Evolutionary conservation across 2,329 filamentous ascomycete genomes (phyloP), one percentile per base, ranked within the genome.

Genomic region (Cladosporium sp.): DNA sequence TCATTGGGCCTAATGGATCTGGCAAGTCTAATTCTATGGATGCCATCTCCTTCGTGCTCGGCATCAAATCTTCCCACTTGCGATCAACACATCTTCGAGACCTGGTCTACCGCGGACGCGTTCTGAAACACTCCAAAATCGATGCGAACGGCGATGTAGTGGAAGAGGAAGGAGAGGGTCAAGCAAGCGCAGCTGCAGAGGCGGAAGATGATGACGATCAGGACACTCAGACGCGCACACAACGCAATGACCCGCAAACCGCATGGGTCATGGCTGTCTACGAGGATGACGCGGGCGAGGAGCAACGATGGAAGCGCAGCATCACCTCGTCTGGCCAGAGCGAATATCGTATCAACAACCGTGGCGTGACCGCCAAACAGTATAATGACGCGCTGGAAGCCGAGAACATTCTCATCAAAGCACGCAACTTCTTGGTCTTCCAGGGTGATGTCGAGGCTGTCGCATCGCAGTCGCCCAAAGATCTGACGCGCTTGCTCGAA

Each of bases 21-120:
- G 93, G 93, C 57, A 98, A 98, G 72, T 98, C 93, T 16, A 98
- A 98, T 69, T 95, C 91, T 53, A 98, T 98, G 93, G 93, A 98
- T 69, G 93, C 93, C 60, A 98, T 98, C 61, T 98, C 93, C 58
- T 98, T 98, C 71, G 93, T 98, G 53, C 81, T 98, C 51, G 93
- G 93, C 58, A 97, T 98, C 69, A 96, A 97, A 69, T 98, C 93
- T 3, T 94, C 92, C n/a, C 92, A 97, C 68, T 78, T 98, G 49
- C 89, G 93, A 62, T 98, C 94, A 3, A 83, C 89, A 30, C 90
- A 97, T 63, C 81, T 98, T 19, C 88, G 89, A 69, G 93, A 98
- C 66, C 80, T 98, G 30, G 88, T 98, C 49, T 98, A 98, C 68
- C 91, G 93, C 58, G 94, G 93, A 46, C 86, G 92, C 57, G 90